Percentiles rank a stretch among this genome's conserved stretches.
phyloP scores from a whole-genome alignment of 306 rosid genomes.

The Acacia melanoxylon region DNA sequence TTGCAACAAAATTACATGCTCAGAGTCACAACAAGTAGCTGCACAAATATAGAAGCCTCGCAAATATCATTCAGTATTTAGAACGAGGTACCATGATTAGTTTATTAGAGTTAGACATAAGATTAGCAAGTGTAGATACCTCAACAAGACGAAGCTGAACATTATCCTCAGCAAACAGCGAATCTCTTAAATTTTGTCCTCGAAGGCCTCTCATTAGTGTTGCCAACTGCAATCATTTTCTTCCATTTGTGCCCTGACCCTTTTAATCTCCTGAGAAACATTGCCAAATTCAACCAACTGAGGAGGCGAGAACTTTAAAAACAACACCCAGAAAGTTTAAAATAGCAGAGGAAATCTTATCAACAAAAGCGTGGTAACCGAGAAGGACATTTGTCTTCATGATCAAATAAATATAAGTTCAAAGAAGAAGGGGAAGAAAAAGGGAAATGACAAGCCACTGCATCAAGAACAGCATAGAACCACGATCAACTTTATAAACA shows the following conservation, averaged over 20 bases:
- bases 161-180: conserved; percentile 81
- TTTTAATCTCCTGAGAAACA: conserved; percentile 89
- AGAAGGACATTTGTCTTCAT: not conserved
- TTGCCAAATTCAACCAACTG: conserved; percentile 44
- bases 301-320: not conserved
- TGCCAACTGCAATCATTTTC: conserved; percentile 85
- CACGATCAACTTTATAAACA: not conserved
- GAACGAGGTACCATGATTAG: not conserved
- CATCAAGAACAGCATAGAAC: not conserved
- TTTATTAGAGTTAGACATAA: not conserved
- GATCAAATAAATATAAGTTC: not conserved
- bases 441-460: not conserved
- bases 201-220: conserved; percentile 94
- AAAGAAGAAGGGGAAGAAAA: not conserved
- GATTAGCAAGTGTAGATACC: conserved; percentile 41
- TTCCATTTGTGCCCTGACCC: conserved; percentile 97
- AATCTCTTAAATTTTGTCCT: conserved; percentile 82
- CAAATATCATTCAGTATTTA: not conserved
- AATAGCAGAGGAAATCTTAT: not conserved
- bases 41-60: not conserved
- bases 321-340: not conserved
- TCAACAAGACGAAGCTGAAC: conserved; percentile 90
- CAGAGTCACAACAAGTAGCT: not conserved
- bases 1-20: not conserved
- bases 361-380: not conserved